These are phyloP conservation scores for Pontederia crassipes DNA, from an alignment of 176 grass and related monocot genomes.

Conservation along the genomic window DNA sequence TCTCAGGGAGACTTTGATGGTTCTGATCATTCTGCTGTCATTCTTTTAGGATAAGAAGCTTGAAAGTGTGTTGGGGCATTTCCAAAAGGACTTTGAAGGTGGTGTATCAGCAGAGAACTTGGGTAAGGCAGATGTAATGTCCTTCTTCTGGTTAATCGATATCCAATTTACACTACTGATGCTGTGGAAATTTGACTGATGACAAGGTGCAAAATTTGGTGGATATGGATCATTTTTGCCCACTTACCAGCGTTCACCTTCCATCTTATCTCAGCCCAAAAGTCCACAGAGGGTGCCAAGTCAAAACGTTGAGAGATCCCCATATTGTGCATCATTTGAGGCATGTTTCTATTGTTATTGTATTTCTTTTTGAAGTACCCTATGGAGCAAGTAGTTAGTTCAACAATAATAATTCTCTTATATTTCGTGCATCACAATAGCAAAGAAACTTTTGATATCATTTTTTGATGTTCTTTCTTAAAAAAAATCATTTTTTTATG, in stretches of 20 bases:
- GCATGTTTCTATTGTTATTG: conserved; percentile 32
- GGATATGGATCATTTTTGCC: conserved; percentile 98
- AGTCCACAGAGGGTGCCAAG: conserved; percentile 45
- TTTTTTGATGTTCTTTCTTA: too few relatives aligned
- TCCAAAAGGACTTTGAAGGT: conserved; percentile 84
- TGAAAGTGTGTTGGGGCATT: conserved; percentile 68
- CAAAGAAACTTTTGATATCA: too few relatives aligned
- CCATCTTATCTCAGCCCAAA: conserved; percentile 38
- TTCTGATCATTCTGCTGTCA: conserved; percentile 1
- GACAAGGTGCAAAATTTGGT: conserved; percentile 79
- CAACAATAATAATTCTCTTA: too few relatives aligned
- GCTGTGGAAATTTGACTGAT: conserved; percentile 25
- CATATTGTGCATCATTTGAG: conserved; percentile 49
- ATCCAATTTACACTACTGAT: conserved; percentile 16
- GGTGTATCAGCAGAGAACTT: conserved; percentile 85
- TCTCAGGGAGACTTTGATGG: conserved; percentile 17
- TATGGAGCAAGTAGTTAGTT: too few relatives aligned
- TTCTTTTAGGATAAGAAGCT: conserved; percentile 82
- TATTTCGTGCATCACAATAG: too few relatives aligned
- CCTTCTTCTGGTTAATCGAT: conserved; percentile 13
- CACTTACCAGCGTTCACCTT: conserved; percentile 77
- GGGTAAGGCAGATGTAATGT: conserved; percentile 46
- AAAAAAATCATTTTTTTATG: too few relatives aligned
- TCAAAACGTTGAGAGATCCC: conserved; percentile 42
- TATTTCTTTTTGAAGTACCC: too few relatives aligned